A percentile compares a stretch with the other conserved stretches of the same genome.
phyloP scores from a whole-genome alignment of 768 basidiomycete genomes.

The Dentipellis fragilis region DNA sequence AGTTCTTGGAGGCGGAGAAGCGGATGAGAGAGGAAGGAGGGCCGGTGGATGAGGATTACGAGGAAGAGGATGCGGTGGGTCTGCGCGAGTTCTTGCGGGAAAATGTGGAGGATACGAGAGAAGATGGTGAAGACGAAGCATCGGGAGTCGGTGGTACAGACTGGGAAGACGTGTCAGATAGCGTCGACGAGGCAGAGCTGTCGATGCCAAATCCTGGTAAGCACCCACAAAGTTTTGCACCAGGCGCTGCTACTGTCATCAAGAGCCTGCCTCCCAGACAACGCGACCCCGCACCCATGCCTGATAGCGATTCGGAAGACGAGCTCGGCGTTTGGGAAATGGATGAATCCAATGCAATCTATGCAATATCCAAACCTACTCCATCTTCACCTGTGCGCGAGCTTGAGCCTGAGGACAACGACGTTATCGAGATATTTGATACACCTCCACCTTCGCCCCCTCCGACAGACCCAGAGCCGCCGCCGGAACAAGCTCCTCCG shows the following conservation, averaged over 20 bases:
- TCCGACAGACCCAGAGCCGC: not conserved
- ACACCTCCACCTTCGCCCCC: constrained; percentile 13
- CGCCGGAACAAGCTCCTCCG: not conserved
- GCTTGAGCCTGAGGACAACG: not conserved
- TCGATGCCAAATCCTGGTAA: not conserved
- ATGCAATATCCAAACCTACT: constrained; percentile 15
- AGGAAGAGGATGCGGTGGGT: constrained; percentile 7
- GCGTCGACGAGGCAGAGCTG: not conserved
- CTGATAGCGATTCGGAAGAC: constrained; percentile 26
- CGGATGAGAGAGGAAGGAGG: constrained; percentile 39
- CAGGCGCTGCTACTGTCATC: not conserved
- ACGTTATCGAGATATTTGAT: constrained; percentile 25
- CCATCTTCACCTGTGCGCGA: not conserved
- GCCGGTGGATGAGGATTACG: constrained; percentile 32
- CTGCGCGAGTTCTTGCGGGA: constrained; percentile 14
- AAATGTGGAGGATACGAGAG: constrained; percentile 17
- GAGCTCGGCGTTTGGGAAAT: constrained; percentile 34
- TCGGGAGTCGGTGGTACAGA: not conserved
- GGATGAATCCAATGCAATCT: constrained; percentile 32
- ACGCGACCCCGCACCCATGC: not conserved
- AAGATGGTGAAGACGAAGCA: constrained; percentile 12
- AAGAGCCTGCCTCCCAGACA: not conserved
- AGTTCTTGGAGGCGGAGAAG: constrained; percentile 59
- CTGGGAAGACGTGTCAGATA: not conserved
- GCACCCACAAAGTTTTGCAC: not conserved